Base-by-base conservation (phyloP, 805 yeast genomes). In the Cyberlindnera mississippiensis region DNA sequence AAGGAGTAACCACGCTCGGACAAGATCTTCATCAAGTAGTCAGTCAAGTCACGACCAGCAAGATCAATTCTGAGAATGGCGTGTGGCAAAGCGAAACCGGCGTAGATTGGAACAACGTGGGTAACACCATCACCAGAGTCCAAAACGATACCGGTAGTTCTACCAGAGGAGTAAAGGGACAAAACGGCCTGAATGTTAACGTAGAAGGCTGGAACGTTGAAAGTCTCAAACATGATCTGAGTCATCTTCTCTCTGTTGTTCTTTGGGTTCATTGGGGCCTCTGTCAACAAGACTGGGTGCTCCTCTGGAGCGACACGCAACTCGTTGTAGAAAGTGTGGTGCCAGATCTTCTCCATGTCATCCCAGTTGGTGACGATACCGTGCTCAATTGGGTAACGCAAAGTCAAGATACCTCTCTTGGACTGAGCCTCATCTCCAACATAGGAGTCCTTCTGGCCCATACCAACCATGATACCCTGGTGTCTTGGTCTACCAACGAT, bases 61-160 rank as follows among this genome's bases (percentile, higher is more conserved):
- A 93, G 81, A 74, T 93, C 96, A 63, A 93, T 84, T 85, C 99
- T 89, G 78, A 86, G 80, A 68, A 93, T 93, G 70, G 97, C 98
- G 73, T 91, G 96, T 66, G 97, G 96, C 68, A 93, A 80, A 49
- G 98, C 85, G 96, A 90, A 93, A 78, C 99, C 99, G 60, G 96
- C 96, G 76, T 93, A 93, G 69, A 93, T 91, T 73, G 99, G 99
- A 56, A 93, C 99, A 73, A 91, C 96, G 95, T 91, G 98, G 65
- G 98, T 90, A 63, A 93, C 98, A 87, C 99, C 99, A 69, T 91
- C 99, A 83, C 99, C 99, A 55, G 97, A 90, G 78, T 91, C 99
- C 70, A 93, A 82, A 56, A 93, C 99, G 64, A 91, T 90, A 88
- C 99, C 99, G 57, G 99, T 93, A 63, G 98, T 95, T 85, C 98